A percentile compares a stretch with the other conserved stretches of the same genome.
Conservation (phyloP, 768 basidiomycete species). For the Amanita exitialis region DNA sequence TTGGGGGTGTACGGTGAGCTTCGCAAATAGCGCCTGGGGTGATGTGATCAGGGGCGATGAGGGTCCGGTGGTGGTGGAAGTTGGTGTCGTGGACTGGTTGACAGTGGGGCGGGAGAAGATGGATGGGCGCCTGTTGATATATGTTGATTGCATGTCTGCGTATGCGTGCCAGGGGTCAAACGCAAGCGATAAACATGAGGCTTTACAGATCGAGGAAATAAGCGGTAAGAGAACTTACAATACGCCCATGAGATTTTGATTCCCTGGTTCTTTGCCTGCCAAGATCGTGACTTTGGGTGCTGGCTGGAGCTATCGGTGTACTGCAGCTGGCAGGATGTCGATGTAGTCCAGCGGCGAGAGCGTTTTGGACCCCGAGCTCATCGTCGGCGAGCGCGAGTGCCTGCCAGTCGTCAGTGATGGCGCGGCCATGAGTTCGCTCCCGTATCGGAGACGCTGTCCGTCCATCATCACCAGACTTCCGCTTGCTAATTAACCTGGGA, state of each 20-base stretch:
- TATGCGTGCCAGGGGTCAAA: slow-evolving; percentile 31
- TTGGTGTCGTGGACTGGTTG: no score
- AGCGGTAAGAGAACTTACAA: slow-evolving; percentile 37
- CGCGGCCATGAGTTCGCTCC: no score
- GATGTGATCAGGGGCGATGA: neutral
- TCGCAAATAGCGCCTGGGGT: neutral
- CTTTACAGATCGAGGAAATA: slow-evolving; percentile 23
- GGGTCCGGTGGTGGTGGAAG: neutral
- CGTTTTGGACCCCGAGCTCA: no score
- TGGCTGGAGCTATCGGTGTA: slow-evolving; percentile 21
- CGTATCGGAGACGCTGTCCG: no score
- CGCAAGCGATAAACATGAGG: slow-evolving; percentile 42
- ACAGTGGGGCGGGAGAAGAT: no score
- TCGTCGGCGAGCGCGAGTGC: no score
- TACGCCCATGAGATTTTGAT: slow-evolving; percentile 89
- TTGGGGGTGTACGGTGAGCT: slow-evolving; percentile 41
- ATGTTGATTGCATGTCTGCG: slow-evolving; percentile 15
- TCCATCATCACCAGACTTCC: no score
- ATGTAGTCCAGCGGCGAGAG: neutral
- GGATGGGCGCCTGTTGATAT: slow-evolving; percentile 12
- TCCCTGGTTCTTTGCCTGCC: slow-evolving; percentile 81
- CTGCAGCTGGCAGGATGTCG: neutral
- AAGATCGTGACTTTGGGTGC: slow-evolving; percentile 27
- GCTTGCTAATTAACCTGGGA: no score
- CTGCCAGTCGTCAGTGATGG: no score